A percentile compares a stretch with the other conserved stretches of the same genome.
Conservation (phyloP, 352 stramenopile genomes). For the Phytophthora syringae region DNA sequence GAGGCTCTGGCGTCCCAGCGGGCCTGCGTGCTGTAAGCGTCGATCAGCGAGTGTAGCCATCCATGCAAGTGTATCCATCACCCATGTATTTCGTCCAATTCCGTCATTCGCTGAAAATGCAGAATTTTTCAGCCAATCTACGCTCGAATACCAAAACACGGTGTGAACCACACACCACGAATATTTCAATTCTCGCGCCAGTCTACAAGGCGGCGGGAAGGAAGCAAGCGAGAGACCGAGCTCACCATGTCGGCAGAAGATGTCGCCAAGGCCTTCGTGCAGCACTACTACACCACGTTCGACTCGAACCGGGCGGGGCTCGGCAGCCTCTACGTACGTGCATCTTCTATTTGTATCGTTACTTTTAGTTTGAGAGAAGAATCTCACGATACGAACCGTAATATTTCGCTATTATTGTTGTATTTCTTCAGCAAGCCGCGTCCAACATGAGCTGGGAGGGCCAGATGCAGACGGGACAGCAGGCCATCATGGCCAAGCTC, state of each 20-base stretch:
- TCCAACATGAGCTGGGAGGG: constrained; percentile 88
- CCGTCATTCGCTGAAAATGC: constrained; percentile 16
- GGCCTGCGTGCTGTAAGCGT: constrained; percentile 30
- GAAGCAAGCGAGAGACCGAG: constrained; percentile 13
- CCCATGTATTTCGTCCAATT: background rate
- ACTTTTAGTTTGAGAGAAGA: background rate
- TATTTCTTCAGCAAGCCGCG: constrained; percentile 57
- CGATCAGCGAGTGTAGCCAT: constrained; percentile 26
- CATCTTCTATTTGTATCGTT: background rate
- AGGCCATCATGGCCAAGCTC: constrained; percentile 93
- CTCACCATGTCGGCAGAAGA: constrained; percentile 83
- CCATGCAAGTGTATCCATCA: too few relatives aligned
- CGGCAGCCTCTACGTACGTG: constrained; percentile 82
- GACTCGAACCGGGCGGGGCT: constrained; percentile 80
- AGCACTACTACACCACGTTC: constrained; percentile 91
- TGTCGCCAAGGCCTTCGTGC: constrained; percentile 85
- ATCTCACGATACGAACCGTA: background rate
- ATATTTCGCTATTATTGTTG: constrained; percentile 1
- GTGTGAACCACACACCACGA: constrained; percentile 9
- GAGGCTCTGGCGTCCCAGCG: constrained; percentile 23
- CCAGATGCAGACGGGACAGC: constrained; percentile 67
- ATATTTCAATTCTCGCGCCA: constrained; percentile 24
- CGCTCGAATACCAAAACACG: background rate
- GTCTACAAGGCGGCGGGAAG: constrained; percentile 31
- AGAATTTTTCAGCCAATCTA: constrained; percentile 41